These are phyloP conservation scores for Prunus kanzakura DNA, from an alignment of 306 rosid species.

Conservation along the genomic window DNA sequence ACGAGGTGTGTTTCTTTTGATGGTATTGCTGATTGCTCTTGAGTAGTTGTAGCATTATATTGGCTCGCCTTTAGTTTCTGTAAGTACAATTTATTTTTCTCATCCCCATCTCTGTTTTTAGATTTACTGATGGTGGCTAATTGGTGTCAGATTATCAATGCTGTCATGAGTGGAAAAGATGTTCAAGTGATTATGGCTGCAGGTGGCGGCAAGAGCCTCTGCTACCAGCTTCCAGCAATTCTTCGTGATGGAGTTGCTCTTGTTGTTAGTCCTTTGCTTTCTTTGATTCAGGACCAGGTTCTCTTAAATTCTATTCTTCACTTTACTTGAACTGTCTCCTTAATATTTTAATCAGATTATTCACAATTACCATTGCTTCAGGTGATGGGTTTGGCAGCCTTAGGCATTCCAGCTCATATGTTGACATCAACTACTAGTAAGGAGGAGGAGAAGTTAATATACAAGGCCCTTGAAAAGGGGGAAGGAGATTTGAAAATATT, in stretches of 20 bases:
- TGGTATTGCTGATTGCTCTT: background rate
- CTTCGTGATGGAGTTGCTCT: slow-evolving; percentile 80
- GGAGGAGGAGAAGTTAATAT: slow-evolving; percentile 76
- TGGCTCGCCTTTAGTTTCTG: background rate
- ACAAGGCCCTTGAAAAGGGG: slow-evolving; percentile 86
- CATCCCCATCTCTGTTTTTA: background rate
- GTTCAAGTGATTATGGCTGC: slow-evolving; percentile 97
- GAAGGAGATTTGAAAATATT: slow-evolving; percentile 76
- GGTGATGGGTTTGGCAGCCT: slow-evolving; percentile 92
- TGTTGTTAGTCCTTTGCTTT: slow-evolving; percentile 92
- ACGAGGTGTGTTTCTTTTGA: background rate
- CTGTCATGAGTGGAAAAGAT: slow-evolving; percentile 83
- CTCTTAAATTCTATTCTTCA: slow-evolving; percentile 15
- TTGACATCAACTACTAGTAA: slow-evolving; percentile 79
- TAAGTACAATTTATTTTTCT: background rate
- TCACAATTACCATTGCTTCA: slow-evolving; percentile 30
- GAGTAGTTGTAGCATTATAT: background rate
- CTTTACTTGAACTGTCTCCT: background rate
- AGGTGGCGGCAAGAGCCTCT: slow-evolving; percentile 98
- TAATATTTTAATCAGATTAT: slow-evolving; percentile 15
- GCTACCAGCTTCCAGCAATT: slow-evolving; percentile 95
- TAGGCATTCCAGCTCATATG: slow-evolving; percentile 82
- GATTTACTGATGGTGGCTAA: slow-evolving; percentile 24
- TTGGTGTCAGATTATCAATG: slow-evolving; percentile 72
- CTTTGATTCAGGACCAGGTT: slow-evolving; percentile 97